Evolutionary conservation across 202 grass and related monocot genomes (phyloP), one percentile per base, ranked within the genome.

Genomic region (Dendrocalamus latiflorus): DNA sequence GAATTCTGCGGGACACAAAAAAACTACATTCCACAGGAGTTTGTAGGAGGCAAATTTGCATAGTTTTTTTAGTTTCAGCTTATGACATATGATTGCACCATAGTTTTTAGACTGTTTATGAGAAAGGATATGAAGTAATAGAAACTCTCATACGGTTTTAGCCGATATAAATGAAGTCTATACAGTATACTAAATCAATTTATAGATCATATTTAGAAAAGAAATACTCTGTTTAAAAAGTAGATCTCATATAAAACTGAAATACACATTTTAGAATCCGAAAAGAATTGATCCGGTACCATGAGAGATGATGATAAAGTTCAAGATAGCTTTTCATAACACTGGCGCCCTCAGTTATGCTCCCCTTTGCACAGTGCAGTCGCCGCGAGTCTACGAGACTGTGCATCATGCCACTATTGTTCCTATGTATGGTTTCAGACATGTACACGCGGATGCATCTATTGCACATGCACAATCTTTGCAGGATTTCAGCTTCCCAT

Each of bases 121-220:
- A 36, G 0, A 36, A 1, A 36, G 5, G 0, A 0, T 36, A 1
- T 0, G 0, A 6, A 36, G 0, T 36, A 36, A 5, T 1, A 36
- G 0, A 36, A 36, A 5, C 5, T 6, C 0, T 1, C 5, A 0
- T 36, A 6, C 0, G 1, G 0, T 6, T 36, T 36, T 36, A 5
- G 0, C 5, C 5, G 0, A 36, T 36, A 36, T 36, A 36, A 36
- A 36, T 36, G 5, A 36, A 36, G 0, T 36, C 5, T 1, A 0
- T 30, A 3, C 3, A 30, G 2, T 1, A 30, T 3, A 30, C 28
- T 30, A 30, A 33, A 33, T 33, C 4, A 33, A 33, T 4, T 33
- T 33, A 4, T 33, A 33, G 30, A 33, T 4, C 3, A 28, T 33
- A 33, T 33, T 0, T 33, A 4, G 4, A 33, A 33, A 33, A 33